Evolutionary conservation across 805 yeast species (phyloP).

Genomic region (Candida broadrunensis): DNA sequence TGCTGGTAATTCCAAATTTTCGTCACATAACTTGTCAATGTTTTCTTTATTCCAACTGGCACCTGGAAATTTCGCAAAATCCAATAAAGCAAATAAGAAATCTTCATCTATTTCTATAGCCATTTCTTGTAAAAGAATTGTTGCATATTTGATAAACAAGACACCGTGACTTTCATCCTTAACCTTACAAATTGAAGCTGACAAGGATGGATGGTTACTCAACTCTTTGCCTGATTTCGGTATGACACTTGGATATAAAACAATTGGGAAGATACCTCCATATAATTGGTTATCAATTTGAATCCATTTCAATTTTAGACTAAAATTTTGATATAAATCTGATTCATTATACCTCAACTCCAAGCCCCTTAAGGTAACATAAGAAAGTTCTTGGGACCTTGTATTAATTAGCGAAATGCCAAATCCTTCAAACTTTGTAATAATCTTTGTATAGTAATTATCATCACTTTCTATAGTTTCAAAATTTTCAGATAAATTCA

Average conservation of each 20-base stretch:
- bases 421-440: conserved; percentile 74
- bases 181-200: conserved; percentile 78
- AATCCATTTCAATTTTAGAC: conserved; percentile 86
- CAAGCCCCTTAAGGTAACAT: conserved; percentile 76
- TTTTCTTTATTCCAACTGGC: conserved; percentile 63
- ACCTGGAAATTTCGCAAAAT: conserved; percentile 77
- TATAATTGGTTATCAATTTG: conserved; percentile 91
- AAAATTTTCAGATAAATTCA: conserved; percentile 40
- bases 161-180: conserved; percentile 93
- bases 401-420: conserved; percentile 83
- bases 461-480: conserved; percentile 55
- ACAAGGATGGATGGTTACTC: conserved; percentile 86
- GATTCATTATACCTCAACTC: conserved; percentile 82
- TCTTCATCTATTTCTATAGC: conserved; percentile 94
- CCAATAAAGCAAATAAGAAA: conserved; percentile 76
- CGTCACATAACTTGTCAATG: conserved; percentile 57
- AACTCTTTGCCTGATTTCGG: conserved; percentile 82
- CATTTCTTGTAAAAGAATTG: conserved; percentile 84
- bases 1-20: conserved; percentile 62
- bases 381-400: conserved; percentile 72
- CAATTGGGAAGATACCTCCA: conserved; percentile 84
- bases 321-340: conserved; percentile 74
- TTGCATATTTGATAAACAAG: conserved; percentile 84
- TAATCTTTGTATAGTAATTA: conserved; percentile 48
- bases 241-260: conserved; percentile 84